Evolutionary conservation across 140 eudicot species (phyloP).

Genomic region (Flaveria floridana): DNA sequence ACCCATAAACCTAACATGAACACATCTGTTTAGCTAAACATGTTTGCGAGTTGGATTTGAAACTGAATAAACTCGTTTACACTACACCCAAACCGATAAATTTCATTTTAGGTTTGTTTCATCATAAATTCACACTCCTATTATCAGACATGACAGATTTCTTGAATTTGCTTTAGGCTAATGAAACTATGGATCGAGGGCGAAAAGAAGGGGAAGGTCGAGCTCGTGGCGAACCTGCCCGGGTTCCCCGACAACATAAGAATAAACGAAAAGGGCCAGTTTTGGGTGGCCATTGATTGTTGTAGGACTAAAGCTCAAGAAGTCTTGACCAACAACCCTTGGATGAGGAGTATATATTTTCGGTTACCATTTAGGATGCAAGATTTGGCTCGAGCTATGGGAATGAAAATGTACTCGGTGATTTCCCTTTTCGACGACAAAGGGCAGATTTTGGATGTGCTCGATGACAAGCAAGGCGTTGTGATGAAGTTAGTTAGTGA

Average conservation of each 20-base stretch:
- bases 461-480: slow-evolving; percentile 74
- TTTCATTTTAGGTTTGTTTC: not conserved
- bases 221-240: slow-evolving; percentile 74
- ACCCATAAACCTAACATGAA: too few relatives aligned
- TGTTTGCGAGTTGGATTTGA: not conserved
- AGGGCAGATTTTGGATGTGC: slow-evolving; percentile 77
- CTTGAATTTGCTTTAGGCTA: slow-evolving; percentile 43
- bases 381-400: slow-evolving; percentile 58
- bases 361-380: slow-evolving; percentile 71
- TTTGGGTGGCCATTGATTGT: slow-evolving; percentile 98
- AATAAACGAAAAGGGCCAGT: slow-evolving; percentile 73
- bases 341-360: slow-evolving; percentile 81
- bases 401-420: slow-evolving; percentile 83
- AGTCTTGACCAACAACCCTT: slow-evolving; percentile 61
- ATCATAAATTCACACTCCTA: too few relatives aligned
- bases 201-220: slow-evolving; percentile 51
- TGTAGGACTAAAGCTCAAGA: slow-evolving; percentile 83
- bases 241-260: slow-evolving; percentile 96
- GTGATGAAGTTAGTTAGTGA: slow-evolving; percentile 92
- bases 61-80: not conserved
- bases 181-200: slow-evolving; percentile 78
- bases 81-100: too few relatives aligned
- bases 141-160: not conserved
- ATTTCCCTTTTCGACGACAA: slow-evolving; percentile 56
- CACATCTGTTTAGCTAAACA: not conserved